Evolutionary conservation across 345 rosid species (phyloP).

Genomic region (Noccaea bulbosa): DNA sequence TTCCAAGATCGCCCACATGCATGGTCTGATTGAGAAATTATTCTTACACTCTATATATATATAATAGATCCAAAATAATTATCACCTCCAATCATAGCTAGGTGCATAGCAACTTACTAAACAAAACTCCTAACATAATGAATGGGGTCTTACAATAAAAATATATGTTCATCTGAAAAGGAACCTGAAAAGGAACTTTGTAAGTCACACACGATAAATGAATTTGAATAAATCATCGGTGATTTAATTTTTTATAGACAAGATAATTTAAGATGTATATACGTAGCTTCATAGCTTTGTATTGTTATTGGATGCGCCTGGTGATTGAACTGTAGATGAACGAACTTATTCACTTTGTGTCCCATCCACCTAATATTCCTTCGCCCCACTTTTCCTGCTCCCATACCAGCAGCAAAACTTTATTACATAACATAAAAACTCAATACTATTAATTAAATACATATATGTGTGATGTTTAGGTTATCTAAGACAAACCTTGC

Average conservation of each 20-base stretch:
- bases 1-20: constrained; percentile 33
- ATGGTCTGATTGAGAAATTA: constrained; percentile 18
- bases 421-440: neutral
- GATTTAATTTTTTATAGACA: neutral
- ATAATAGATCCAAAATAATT: neutral
- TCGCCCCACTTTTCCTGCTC: constrained; percentile 41
- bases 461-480: too few relatives aligned
- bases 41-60: neutral
- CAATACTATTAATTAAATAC: neutral
- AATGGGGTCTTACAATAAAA: too few relatives aligned
- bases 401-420: constrained; percentile 42
- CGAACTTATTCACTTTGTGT: constrained; percentile 45
- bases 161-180: neutral
- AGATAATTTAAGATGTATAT: neutral
- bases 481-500: too few relatives aligned
- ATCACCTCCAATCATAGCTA: neutral
- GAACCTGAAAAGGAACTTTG: neutral
- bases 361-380: constrained; percentile 41
- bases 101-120: neutral
- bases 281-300: constrained; percentile 20
- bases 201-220: neutral
- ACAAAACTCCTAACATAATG: neutral
- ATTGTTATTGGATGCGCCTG: constrained; percentile 19
- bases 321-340: constrained; percentile 37
- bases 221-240: neutral